phyloP scores from a whole-genome alignment of 1,284 basidiomycete species.

The Cryptococcus maquisensis region DNA sequence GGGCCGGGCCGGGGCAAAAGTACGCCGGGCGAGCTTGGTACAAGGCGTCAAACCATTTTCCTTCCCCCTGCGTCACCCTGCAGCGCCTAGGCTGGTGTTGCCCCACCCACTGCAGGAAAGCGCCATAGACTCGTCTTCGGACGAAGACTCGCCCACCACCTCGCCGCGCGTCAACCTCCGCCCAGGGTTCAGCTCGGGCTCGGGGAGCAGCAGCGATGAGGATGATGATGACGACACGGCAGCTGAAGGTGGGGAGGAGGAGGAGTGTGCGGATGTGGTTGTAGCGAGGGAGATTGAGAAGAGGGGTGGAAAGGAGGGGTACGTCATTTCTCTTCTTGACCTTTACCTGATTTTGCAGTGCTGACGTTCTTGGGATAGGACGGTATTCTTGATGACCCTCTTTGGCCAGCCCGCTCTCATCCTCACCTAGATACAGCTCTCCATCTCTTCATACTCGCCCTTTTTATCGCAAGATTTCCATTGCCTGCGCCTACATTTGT shows the following conservation, averaged over 20 bases:
- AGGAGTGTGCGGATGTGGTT: conserved; percentile 32
- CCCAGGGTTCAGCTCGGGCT: background rate
- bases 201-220: conserved; percentile 8
- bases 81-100: no score
- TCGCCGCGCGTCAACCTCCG: conserved; percentile 14
- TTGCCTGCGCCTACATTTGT: background rate
- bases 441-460: background rate
- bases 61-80: background rate
- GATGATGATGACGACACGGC: no score
- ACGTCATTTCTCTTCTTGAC: conserved; percentile 14
- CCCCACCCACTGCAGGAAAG: background rate
- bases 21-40: conserved; percentile 30
- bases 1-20: conserved; percentile 1
- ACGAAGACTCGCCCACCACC: conserved; percentile 1
- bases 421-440: conserved; percentile 33
- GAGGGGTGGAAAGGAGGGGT: conserved; percentile 39
- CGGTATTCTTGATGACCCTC: conserved; percentile 40
- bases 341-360: no score
- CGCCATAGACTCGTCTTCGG: background rate
- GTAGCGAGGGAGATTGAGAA: conserved; percentile 35
- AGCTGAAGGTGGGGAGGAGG: conserved; percentile 39
- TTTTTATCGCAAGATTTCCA: background rate
- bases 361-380: conserved; percentile 15
- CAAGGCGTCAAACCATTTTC: background rate
- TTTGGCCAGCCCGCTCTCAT: conserved; percentile 43